phyloP scores from a whole-genome alignment of 1,139 yeast genomes.

The Pichia sp. region DNA sequence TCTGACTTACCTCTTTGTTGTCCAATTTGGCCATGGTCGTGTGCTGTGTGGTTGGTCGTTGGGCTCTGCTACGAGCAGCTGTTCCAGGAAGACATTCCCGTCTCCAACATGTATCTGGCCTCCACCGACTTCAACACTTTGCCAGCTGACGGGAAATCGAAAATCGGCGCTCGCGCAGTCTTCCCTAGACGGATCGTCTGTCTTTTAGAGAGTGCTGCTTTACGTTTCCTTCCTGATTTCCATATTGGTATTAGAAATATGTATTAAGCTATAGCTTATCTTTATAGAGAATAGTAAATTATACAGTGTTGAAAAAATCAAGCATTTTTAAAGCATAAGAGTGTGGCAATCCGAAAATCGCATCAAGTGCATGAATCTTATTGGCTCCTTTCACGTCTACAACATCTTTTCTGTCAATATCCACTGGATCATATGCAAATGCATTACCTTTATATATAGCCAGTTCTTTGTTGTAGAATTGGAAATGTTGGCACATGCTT shows the following conservation, averaged over 20 bases:
- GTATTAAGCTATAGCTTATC: no score
- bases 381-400: constrained; percentile 28
- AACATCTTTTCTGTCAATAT: constrained; percentile 27
- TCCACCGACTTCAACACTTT: no score
- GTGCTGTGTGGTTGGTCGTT: neutral
- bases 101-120: no score
- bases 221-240: no score
- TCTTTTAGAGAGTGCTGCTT: no score
- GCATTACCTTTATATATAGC: constrained; percentile 26
- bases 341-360: constrained; percentile 47
- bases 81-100: no score
- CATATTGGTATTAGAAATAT: no score
- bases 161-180: no score
- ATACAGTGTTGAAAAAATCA: constrained; percentile 3
- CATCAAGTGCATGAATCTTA: constrained; percentile 36
- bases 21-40: constrained; percentile 17
- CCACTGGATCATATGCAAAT: constrained; percentile 30
- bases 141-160: no score
- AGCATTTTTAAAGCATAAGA: constrained; percentile 22
- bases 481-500: constrained; percentile 62
- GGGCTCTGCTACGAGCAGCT: no score
- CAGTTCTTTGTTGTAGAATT: constrained; percentile 25
- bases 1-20: constrained; percentile 24
- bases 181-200: no score
- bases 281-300: no score